A percentile compares a stretch with the other conserved stretches of the same genome.
Evolutionary conservation across 2,329 filamentous ascomycete genomes (phyloP).

Genomic region (Colletotrichum gigasporum): DNA sequence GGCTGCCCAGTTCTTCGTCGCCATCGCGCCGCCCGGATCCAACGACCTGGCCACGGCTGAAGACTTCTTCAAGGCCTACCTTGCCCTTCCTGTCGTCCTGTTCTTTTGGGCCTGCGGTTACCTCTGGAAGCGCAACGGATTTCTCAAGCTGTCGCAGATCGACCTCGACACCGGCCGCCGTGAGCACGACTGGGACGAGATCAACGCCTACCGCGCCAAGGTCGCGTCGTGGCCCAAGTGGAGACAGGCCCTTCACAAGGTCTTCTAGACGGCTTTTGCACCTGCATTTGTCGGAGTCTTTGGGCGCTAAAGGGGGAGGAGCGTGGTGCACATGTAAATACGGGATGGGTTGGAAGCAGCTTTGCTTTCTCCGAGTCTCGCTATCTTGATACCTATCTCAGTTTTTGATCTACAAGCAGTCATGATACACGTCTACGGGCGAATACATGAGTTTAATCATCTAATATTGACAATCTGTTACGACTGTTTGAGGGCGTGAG

Average conservation of each 20-base stretch:
- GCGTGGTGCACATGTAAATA: slow-evolving; percentile 1
- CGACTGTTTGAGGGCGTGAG: too few relatives aligned
- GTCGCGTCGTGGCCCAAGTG: slow-evolving; percentile 62
- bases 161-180: slow-evolving; percentile 74
- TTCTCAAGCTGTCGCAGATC: slow-evolving; percentile 67
- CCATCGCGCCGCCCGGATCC: slow-evolving; percentile 49
- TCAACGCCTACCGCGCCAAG: slow-evolving; percentile 63
- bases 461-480: too few relatives aligned
- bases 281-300: not conserved
- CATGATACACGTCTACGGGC: not conserved
- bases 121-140: slow-evolving; percentile 71
- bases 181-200: slow-evolving; percentile 71
- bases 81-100: slow-evolving; percentile 62
- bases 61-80: slow-evolving; percentile 64
- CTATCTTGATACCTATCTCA: slow-evolving; percentile 26
- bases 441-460: not conserved
- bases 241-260: slow-evolving; percentile 49
- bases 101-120: slow-evolving; percentile 66
- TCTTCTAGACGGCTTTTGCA: slow-evolving; percentile 42
- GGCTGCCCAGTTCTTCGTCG: slow-evolving; percentile 61
- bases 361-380: not conserved
- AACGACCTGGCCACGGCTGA: slow-evolving; percentile 48
- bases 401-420: not conserved
- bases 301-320: not conserved
- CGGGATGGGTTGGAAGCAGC: not conserved